These are phyloP conservation scores for Pouteria glomerata DNA, from an alignment of 148 eudicot genomes.

Conservation along the genomic window DNA sequence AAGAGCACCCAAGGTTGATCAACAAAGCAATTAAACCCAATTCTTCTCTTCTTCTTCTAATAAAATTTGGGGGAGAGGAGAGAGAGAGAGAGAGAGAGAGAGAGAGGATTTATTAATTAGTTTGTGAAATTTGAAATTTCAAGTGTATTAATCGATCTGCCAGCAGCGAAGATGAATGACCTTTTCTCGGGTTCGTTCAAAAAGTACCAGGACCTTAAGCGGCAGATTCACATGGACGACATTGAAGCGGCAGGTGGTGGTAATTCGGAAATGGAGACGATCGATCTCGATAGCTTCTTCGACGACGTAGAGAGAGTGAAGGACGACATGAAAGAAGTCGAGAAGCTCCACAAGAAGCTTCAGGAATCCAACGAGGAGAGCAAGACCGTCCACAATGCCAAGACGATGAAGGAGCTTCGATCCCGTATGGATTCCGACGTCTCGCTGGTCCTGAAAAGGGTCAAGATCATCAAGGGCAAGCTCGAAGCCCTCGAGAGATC, in stretches of 20 bases:
- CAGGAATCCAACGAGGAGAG: constrained; percentile 60
- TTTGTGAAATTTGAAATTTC: too few relatives aligned
- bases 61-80: too few relatives aligned
- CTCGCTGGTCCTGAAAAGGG: constrained; percentile 51
- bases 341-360: constrained; percentile 45
- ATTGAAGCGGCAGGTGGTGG: constrained; percentile 32
- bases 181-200: constrained; percentile 65
- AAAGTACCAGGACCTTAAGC: constrained; percentile 46
- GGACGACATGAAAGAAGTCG: constrained; percentile 54
- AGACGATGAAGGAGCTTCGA: constrained; percentile 47
- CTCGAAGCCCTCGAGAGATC: constrained; percentile 60
- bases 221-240: constrained; percentile 38
- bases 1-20: constrained; percentile 1
- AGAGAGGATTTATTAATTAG: too few relatives aligned
- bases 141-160: too few relatives aligned
- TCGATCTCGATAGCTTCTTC: constrained; percentile 59
- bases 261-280: constrained; percentile 15
- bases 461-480: constrained; percentile 57
- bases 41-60: neutral
- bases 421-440: constrained; percentile 67
- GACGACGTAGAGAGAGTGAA: constrained; percentile 62
- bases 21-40: constrained; percentile 7
- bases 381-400: constrained; percentile 57
- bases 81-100: too few relatives aligned
- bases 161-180: constrained; percentile 48